Conservation (phyloP, 2,329 filamentous ascomycete species). For the Penicillium sp. region DNA sequence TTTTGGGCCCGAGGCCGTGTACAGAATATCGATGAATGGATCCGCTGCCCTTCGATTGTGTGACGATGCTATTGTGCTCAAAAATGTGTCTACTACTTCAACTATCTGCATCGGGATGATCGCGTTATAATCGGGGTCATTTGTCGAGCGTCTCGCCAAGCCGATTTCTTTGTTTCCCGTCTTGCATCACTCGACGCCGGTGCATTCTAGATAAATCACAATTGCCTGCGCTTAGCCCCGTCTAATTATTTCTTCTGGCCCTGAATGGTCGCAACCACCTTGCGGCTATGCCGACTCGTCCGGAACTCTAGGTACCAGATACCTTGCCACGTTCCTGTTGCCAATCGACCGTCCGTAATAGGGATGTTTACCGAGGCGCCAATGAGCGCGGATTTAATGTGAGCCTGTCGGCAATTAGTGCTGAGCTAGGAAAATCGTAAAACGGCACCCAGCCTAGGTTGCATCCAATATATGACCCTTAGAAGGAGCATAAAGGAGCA, state of each 20-base stretch:
- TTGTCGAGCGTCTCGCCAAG: background rate
- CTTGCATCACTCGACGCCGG: background rate
- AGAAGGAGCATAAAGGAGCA: background rate
- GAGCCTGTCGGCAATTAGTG: conserved; percentile 54
- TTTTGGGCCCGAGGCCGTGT: conserved; percentile 34
- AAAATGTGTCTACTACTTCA: conserved; percentile 7
- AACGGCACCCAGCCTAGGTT: background rate
- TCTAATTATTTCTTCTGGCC: conserved; percentile 62
- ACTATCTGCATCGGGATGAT: conserved; percentile 6
- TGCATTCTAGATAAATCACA: conserved; percentile 13
- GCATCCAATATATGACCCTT: background rate
- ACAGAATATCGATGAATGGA: conserved; percentile 40
- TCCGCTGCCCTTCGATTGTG: conserved; percentile 17
- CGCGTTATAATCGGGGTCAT: conserved; percentile 5
- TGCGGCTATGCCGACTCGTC: conserved; percentile 69
- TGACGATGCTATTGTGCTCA: conserved; percentile 10
- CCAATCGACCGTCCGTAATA: conserved; percentile 79
- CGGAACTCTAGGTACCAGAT: conserved; percentile 96
- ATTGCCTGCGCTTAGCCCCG: conserved; percentile 10
- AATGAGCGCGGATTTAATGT: conserved; percentile 87
- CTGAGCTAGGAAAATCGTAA: background rate
- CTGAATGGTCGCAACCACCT: conserved; percentile 89
- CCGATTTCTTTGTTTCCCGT: background rate
- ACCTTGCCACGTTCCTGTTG: conserved; percentile 62
- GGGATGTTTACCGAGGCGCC: conserved; percentile 89